Percentiles rank a stretch among this genome's conserved stretches.
Conservation (phyloP, 1,284 basidiomycete species). For the Moniliella sp. region DNA sequence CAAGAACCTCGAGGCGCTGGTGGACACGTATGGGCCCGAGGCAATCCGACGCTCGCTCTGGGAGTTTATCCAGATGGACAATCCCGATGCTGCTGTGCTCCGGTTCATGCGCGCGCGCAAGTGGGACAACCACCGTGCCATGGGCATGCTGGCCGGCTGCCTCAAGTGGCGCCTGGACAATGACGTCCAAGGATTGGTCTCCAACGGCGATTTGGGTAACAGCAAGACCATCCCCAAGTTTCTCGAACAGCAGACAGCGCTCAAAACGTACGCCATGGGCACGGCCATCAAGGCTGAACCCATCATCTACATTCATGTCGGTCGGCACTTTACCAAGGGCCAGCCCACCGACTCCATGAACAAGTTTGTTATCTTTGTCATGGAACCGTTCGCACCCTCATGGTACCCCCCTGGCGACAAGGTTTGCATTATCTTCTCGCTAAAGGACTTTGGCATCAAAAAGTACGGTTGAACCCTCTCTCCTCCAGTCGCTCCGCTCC, state of each 20-base stretch:
- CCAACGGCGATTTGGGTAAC: conserved; percentile 33
- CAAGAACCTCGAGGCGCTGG: conserved; percentile 26
- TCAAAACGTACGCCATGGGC: conserved; percentile 33
- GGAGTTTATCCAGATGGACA: conserved; percentile 21
- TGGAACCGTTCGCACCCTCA: conserved; percentile 32
- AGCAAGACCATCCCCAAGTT: conserved; percentile 27
- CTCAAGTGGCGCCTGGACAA: conserved; percentile 30
- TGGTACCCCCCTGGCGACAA: conserved; percentile 32
- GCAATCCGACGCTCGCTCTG: conserved; percentile 32
- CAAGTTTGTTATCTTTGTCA: conserved; percentile 31
- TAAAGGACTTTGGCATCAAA: conserved; percentile 27
- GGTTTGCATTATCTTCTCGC: conserved; percentile 29
- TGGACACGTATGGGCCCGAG: conserved; percentile 31
- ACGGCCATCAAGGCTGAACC: conserved; percentile 20
- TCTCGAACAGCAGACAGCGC: conserved; percentile 31
- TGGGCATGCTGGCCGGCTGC: conserved; percentile 36
- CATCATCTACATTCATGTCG: conserved; percentile 20
- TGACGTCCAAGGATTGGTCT: conserved; percentile 30
- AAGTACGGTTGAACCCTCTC: too few relatives aligned
- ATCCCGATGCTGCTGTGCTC: conserved; percentile 10
- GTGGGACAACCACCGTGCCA: conserved; percentile 33
- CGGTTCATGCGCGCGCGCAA: conserved; percentile 34
- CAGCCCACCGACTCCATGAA: conserved; percentile 32
- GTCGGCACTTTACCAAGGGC: conserved; percentile 17
- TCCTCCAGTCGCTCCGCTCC: too few relatives aligned